These are phyloP conservation scores for Lomentospora prolificans DNA, from an alignment of 2,329 filamentous ascomycete species.

Conservation along the genomic window DNA sequence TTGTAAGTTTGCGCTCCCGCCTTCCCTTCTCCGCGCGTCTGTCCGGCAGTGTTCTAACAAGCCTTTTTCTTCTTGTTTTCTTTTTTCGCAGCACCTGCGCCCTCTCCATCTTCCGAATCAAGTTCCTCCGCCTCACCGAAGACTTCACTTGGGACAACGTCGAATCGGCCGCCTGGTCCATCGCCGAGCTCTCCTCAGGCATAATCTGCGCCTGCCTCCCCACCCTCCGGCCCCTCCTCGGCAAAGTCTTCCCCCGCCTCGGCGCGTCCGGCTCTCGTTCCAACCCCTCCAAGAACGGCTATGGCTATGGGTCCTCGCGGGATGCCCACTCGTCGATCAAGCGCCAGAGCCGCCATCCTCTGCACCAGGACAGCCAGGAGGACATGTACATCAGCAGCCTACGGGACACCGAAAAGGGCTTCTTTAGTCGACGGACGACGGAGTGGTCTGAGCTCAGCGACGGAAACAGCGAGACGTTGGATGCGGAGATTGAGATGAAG, in stretches of 20 bases:
- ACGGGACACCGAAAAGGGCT: neutral
- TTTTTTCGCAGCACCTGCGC: conserved; percentile 14
- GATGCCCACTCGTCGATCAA: conserved; percentile 9
- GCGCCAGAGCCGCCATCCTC: conserved; percentile 4
- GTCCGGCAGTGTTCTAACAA: neutral
- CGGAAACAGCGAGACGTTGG: neutral
- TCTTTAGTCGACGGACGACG: neutral
- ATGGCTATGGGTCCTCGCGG: neutral
- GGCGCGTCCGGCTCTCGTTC: conserved; percentile 2
- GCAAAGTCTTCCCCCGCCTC: conserved; percentile 16
- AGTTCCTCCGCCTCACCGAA: conserved; percentile 11
- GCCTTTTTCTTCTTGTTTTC: too few species aligned
- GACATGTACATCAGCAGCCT: conserved; percentile 1
- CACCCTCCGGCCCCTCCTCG: conserved; percentile 16
- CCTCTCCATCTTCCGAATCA: conserved; percentile 16
- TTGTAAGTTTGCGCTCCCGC: conserved; percentile 15
- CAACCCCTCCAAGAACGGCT: neutral
- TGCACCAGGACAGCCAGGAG: neutral
- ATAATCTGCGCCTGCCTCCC: conserved; percentile 16
- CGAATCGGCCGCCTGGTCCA: conserved; percentile 16
- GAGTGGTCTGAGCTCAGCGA: neutral
- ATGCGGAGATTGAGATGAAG: neutral
- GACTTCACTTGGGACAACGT: conserved; percentile 17
- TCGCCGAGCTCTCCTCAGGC: conserved; percentile 16
- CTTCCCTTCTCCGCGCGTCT: too few species aligned